Conservation (phyloP, 2,329 filamentous ascomycete genomes). For the Pseudocercospora cruenta region DNA sequence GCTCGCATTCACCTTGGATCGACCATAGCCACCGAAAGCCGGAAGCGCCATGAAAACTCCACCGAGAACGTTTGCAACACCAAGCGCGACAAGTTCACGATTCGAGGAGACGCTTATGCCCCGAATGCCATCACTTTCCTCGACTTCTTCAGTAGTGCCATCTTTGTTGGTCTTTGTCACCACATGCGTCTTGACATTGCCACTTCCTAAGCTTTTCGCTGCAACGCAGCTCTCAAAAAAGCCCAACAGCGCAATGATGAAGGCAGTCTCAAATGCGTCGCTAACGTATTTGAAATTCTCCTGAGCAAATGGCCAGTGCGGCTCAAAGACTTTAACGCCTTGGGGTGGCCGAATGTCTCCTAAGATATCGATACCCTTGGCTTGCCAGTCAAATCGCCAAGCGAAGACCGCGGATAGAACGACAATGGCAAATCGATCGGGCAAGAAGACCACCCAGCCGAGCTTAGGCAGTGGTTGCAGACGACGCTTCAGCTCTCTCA, state of each 20-base stretch:
- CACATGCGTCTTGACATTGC: conserved; percentile 54
- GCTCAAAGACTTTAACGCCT: conserved; percentile 69
- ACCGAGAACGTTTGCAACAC: conserved; percentile 86
- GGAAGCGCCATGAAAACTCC: conserved; percentile 91
- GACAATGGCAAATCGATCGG: conserved; percentile 89
- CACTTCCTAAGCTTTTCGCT: conserved; percentile 79
- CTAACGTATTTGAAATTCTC: conserved; percentile 80
- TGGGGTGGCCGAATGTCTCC: conserved; percentile 74
- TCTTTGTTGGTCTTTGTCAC: conserved; percentile 48
- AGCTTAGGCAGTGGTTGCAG: conserved; percentile 75
- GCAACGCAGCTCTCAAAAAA: conserved; percentile 98
- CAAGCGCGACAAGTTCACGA: conserved; percentile 87
- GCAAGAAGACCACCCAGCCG: conserved; percentile 76
- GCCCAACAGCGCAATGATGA: conserved; percentile 91
- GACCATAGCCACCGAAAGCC: conserved; percentile 92
- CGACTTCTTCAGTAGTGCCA: conserved; percentile 36
- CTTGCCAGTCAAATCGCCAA: conserved; percentile 76
- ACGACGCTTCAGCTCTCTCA: conserved; percentile 76
- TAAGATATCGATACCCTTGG: conserved; percentile 78
- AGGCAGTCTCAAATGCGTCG: conserved; percentile 85
- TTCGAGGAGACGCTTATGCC: conserved; percentile 87
- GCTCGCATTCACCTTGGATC: conserved; percentile 91
- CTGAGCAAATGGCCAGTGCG: conserved; percentile 82
- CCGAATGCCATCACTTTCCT: conserved; percentile 61
- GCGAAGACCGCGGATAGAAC: conserved; percentile 80